Evolutionary conservation across 192 early-diverging fungal genomes (phyloP), one percentile per base, ranked within the genome.

Genomic region (Funneliformis geosporum): DNA sequence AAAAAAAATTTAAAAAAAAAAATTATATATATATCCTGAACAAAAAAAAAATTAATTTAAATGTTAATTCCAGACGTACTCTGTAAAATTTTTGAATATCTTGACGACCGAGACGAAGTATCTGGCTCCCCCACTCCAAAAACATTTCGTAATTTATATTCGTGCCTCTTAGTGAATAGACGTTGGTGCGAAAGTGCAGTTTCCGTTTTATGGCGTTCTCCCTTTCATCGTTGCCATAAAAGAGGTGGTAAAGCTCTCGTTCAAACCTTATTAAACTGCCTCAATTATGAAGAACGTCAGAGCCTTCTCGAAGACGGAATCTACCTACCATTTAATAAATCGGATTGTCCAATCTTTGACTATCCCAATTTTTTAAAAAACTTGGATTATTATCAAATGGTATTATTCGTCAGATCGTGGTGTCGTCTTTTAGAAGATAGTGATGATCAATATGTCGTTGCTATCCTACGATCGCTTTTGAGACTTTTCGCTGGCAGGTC

Each of bases 331-430:
- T 23, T 23, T 25, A 27, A n/a, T 43, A 40, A 61, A 27, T 60
- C 23, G 1, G 38, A 60, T 43, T 27, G 21, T 42, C 74, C 50
- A 60, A 16, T 43, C 10, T 75, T 61, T 23, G 39, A 75, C 43
- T 75, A 75, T 1, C 59, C 74, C 9, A 25, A 9, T 21, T 75
- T 75, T 60, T 38, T 75, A 23, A 75, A 43, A 75, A 42, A 43
- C 43, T 21, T 75, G 12, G 74, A 75, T 39, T 75, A 75, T 60
- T 72, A 23, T 72, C 43, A 72, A 44, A n/a, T 72, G 21, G 47
- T 72, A 6, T 27, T 23, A 50, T 72, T 50, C 10, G 44, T 72
- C 8, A 72, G 27, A 50, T 40, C 12, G 18, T 72, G 70, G 70
- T 72, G 70, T 47, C 27, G 27, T 16, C 0, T 47, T 72, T 28